A percentile compares a stretch with the other conserved stretches of the same genome.
phyloP scores from a whole-genome alignment of 2,329 filamentous ascomycete species.

The Nothophoma quercina region DNA sequence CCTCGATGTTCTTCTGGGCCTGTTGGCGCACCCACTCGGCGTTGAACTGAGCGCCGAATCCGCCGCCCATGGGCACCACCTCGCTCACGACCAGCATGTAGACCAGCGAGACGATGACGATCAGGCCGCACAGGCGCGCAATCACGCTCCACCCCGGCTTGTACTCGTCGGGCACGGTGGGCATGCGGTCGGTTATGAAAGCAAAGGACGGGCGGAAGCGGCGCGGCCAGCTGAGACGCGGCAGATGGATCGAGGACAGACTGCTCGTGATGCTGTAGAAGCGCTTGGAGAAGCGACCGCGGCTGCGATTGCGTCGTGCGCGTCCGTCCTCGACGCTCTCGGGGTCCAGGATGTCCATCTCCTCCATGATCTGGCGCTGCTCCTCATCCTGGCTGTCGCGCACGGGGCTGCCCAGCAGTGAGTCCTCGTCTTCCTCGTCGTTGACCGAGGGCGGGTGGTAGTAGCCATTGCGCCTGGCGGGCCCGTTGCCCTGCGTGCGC shows the following conservation, averaged over 20 bases:
- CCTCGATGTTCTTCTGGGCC: slow-evolving; percentile 76
- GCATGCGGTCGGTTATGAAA: slow-evolving; percentile 48
- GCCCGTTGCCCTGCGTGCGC: slow-evolving; percentile 28
- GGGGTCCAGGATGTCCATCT: slow-evolving; percentile 61
- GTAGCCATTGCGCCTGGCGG: slow-evolving; percentile 49
- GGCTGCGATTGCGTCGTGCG: slow-evolving; percentile 33
- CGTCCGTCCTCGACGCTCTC: slow-evolving; percentile 43
- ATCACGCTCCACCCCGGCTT: slow-evolving; percentile 69
- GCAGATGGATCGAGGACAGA: slow-evolving; percentile 63
- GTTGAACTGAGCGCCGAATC: slow-evolving; percentile 73
- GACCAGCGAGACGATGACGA: slow-evolving; percentile 77
- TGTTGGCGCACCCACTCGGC: slow-evolving; percentile 81
- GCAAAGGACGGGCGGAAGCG: slow-evolving; percentile 27
- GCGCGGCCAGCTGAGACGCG: slow-evolving; percentile 16
- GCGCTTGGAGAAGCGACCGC: slow-evolving; percentile 62
- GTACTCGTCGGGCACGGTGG: slow-evolving; percentile 56
- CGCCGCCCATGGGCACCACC: slow-evolving; percentile 73
- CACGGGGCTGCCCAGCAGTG: slow-evolving; percentile 60
- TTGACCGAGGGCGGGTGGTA: slow-evolving; percentile 84
- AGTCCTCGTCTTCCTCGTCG: slow-evolving; percentile 60
- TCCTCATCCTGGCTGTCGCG: slow-evolving; percentile 61
- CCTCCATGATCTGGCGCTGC: slow-evolving; percentile 82
- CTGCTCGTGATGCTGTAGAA: slow-evolving; percentile 64
- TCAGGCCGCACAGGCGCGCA: slow-evolving; percentile 75
- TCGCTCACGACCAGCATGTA: slow-evolving; percentile 89